phyloP scores from a whole-genome alignment of 345 rosid species.

The Litchi chinensis region DNA sequence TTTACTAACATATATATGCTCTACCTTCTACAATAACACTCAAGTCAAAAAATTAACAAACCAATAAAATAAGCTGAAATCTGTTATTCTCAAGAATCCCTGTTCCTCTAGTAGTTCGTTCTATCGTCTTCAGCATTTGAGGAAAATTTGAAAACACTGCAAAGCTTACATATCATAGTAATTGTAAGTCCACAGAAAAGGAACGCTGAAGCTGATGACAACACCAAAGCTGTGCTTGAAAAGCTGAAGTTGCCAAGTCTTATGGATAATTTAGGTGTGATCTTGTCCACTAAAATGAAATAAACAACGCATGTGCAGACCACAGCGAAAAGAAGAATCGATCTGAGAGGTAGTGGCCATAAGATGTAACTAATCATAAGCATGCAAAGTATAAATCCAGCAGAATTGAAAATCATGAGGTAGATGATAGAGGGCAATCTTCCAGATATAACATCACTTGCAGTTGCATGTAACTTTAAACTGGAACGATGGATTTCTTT shows the following conservation, averaged over 20 bases:
- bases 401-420: slow-evolving; percentile 4
- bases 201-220: background rate
- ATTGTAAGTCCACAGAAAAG: background rate
- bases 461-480: background rate
- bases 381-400: background rate
- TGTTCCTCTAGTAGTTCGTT: background rate
- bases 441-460: background rate
- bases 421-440: background rate
- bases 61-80: background rate
- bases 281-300: background rate
- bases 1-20: too few species aligned
- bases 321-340: background rate
- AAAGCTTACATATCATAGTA: background rate
- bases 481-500: background rate
- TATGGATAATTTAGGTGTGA: background rate
- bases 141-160: background rate
- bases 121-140: background rate
- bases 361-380: background rate
- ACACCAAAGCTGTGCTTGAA: slow-evolving; percentile 2
- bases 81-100: background rate
- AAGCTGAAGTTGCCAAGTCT: background rate
- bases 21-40: too few species aligned
- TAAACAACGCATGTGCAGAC: background rate
- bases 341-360: background rate
- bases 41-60: too few species aligned